A percentile compares a stretch with the other conserved stretches of the same genome.
phyloP scores from a whole-genome alignment of 2,329 filamentous ascomycete genomes.

The Colletotrichum sp. region DNA sequence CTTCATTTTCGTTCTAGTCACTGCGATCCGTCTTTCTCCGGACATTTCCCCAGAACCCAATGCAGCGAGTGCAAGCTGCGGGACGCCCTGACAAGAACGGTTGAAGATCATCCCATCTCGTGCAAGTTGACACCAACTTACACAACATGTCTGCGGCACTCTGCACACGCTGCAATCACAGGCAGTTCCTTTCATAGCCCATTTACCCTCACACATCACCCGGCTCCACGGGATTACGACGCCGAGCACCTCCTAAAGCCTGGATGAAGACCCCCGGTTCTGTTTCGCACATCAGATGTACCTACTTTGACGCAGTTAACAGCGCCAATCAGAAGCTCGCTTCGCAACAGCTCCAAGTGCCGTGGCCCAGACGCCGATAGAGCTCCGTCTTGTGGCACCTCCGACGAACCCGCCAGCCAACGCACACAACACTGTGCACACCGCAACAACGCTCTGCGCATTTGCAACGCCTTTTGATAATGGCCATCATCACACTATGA shows the following conservation, averaged over 20 bases:
- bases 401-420: neutral
- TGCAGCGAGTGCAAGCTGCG: neutral
- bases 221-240: neutral
- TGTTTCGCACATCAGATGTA: constrained; percentile 8
- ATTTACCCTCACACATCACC: neutral
- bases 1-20: neutral
- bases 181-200: neutral
- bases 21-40: neutral
- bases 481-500: neutral
- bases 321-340: constrained; percentile 18
- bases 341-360: neutral
- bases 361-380: neutral
- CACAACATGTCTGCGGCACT: neutral
- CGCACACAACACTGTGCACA: neutral
- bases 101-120: neutral
- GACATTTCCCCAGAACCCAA: neutral
- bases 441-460: neutral
- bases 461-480: neutral
- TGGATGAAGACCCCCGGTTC: neutral
- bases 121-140: neutral
- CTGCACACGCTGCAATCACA: neutral
- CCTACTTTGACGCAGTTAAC: neutral
- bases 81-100: neutral
- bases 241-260: neutral
- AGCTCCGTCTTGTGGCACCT: neutral